Evolutionary conservation across 176 grass and related monocot species (phyloP).

Genomic region (Bonia amplexicaulis): DNA sequence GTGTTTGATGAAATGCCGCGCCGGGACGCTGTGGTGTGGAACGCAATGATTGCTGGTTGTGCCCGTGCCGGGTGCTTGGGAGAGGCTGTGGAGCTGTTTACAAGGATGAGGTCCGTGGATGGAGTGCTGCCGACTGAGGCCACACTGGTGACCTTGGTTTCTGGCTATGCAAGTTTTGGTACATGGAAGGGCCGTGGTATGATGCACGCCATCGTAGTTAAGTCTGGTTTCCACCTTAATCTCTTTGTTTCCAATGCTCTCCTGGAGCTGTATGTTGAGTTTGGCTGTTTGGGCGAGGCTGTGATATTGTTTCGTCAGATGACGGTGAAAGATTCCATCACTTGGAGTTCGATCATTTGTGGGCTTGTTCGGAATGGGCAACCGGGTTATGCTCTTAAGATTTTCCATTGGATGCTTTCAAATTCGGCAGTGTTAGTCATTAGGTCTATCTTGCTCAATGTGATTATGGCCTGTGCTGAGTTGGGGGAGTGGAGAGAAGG

Average conservation of each 20-base stretch:
- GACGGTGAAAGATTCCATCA: conserved; percentile 52
- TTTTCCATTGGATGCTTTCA: conserved; percentile 45
- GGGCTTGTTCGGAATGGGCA: conserved; percentile 45
- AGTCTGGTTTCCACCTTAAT: conserved; percentile 34
- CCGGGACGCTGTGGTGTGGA: conserved; percentile 53
- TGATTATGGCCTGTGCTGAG: conserved; percentile 53
- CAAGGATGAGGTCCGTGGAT: conserved; percentile 30
- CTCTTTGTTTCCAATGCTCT: conserved; percentile 52
- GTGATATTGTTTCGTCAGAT: conserved; percentile 47
- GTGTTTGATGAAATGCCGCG: conserved; percentile 57
- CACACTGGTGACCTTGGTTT: conserved; percentile 55
- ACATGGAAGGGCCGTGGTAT: background rate
- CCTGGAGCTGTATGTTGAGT: conserved; percentile 42
- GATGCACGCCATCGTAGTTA: conserved; percentile 37
- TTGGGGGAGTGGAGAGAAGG: conserved; percentile 56
- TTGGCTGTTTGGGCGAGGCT: conserved; percentile 39
- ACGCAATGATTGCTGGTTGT: conserved; percentile 53
- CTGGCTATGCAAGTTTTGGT: conserved; percentile 24
- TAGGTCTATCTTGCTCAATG: conserved; percentile 60
- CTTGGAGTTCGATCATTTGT: conserved; percentile 66
- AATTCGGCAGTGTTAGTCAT: conserved; percentile 18
- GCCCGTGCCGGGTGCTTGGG: conserved; percentile 10
- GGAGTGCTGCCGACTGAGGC: conserved; percentile 27
- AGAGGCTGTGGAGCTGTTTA: conserved; percentile 35
- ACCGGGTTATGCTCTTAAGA: conserved; percentile 32